These are phyloP conservation scores for Candida qinlingensis DNA, from an alignment of 805 yeast species.

Conservation along the genomic window DNA sequence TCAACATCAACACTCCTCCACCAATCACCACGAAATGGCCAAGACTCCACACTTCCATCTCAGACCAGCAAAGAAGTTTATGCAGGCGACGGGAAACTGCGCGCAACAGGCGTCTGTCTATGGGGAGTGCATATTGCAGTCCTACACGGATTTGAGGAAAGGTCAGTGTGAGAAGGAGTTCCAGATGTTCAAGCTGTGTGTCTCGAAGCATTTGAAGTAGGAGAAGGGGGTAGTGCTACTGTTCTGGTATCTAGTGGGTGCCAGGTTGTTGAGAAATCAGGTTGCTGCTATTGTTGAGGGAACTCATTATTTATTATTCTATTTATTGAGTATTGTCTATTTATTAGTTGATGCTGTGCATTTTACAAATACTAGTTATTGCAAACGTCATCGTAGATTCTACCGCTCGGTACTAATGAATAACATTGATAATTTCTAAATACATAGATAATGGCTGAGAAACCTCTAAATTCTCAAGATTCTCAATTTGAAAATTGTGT, in stretches of 20 bases:
- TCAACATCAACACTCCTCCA: not conserved
- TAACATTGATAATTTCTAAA: not conserved
- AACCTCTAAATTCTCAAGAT: slow-evolving; percentile 55
- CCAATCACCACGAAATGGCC: slow-evolving; percentile 3
- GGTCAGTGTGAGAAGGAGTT: slow-evolving; percentile 53
- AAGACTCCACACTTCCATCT: slow-evolving; percentile 10
- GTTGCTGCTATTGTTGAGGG: no score
- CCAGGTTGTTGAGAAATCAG: no score
- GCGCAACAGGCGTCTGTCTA: slow-evolving; percentile 40
- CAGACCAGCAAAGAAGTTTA: slow-evolving; percentile 39
- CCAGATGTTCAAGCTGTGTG: slow-evolving; percentile 43
- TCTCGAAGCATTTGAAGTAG: slow-evolving; percentile 24
- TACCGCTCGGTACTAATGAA: not conserved
- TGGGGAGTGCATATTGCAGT: slow-evolving; percentile 49
- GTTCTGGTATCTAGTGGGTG: no score
- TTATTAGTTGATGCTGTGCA: slow-evolving; percentile 13
- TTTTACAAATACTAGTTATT: not conserved
- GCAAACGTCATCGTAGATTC: no score
- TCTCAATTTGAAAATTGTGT: slow-evolving; percentile 72
- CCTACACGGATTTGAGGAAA: slow-evolving; percentile 44
- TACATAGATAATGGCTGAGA: not conserved
- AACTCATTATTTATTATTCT: not conserved
- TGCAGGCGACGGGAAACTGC: slow-evolving; percentile 36
- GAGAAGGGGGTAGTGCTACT: not conserved
- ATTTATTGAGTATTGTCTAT: slow-evolving; percentile 1